These are phyloP conservation scores for Emmonsiellopsis sp. DNA, from an alignment of 2,329 filamentous ascomycete genomes.

Conservation along the genomic window DNA sequence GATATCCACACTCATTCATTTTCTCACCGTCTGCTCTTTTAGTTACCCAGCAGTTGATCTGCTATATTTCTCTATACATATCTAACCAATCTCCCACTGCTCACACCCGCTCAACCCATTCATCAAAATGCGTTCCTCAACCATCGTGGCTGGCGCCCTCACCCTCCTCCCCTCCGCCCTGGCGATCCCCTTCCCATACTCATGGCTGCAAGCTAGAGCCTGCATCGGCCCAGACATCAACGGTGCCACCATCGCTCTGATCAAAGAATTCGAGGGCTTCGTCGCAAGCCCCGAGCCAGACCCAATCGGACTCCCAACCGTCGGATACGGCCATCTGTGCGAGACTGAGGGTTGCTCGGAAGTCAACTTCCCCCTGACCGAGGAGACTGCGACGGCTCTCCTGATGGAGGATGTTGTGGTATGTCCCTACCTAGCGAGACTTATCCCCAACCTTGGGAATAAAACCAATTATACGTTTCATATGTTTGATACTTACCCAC, in stretches of 20 bases:
- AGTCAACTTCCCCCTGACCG: constrained; percentile 37
- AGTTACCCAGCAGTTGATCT: no score
- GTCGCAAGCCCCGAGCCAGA: constrained; percentile 25
- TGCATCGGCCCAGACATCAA: constrained; percentile 22
- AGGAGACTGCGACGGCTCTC: constrained; percentile 31
- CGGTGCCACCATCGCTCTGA: constrained; percentile 23
- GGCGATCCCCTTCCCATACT: neutral
- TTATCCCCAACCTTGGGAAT: neutral
- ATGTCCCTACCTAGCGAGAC: neutral
- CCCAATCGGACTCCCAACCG: constrained; percentile 38
- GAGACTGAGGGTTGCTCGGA: constrained; percentile 33
- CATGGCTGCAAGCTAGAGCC: constrained; percentile 3
- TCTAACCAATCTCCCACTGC: no score
- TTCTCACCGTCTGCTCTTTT: no score
- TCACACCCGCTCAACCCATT: neutral
- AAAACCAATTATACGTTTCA: neutral
- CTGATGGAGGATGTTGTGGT: constrained; percentile 33
- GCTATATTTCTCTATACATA: no score
- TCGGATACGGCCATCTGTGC: constrained; percentile 45
- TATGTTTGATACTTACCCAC: constrained; percentile 13
- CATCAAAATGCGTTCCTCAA: constrained; percentile 38
- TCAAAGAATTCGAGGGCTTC: constrained; percentile 31
- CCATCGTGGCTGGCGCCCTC: constrained; percentile 34
- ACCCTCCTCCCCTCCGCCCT: constrained; percentile 13
- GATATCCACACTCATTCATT: no score